These are phyloP conservation scores for Curvularia lunata DNA, from an alignment of 2,329 filamentous ascomycete species.

Conservation along the genomic window DNA sequence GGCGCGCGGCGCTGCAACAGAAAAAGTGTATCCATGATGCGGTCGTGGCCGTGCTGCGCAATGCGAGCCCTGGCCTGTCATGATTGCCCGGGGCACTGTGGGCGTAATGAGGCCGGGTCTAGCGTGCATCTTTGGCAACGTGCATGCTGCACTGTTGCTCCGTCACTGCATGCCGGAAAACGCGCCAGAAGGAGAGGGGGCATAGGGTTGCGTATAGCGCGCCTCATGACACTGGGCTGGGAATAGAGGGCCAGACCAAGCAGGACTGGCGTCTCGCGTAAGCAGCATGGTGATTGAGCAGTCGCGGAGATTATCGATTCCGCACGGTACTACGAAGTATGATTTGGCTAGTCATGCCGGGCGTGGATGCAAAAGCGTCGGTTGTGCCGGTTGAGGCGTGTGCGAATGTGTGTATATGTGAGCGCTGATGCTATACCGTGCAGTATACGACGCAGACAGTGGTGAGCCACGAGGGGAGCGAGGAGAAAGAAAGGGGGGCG, in stretches of 20 bases:
- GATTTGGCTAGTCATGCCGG: conserved; percentile 22
- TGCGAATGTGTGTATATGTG: conserved; percentile 4
- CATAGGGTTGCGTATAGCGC: conserved; percentile 5
- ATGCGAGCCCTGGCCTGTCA: conserved; percentile 16
- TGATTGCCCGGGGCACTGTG: background rate
- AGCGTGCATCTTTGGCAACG: background rate
- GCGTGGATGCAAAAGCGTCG: conserved; percentile 21
- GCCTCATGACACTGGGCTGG: conserved; percentile 20
- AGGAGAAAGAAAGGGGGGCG: background rate
- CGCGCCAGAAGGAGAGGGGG: conserved; percentile 19
- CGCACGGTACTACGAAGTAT: conserved; percentile 5
- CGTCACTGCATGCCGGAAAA: conserved; percentile 18
- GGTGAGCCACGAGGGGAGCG: background rate
- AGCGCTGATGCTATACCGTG: conserved; percentile 13
- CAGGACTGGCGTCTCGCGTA: conserved; percentile 28
- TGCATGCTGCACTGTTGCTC: conserved; percentile 8
- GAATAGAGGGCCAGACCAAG: conserved; percentile 16
- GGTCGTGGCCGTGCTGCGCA: conserved; percentile 21
- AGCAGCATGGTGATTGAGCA: conserved; percentile 22
- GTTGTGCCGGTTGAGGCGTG: conserved; percentile 16
- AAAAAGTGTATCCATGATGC: conserved; percentile 21
- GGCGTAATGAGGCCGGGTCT: conserved; percentile 8
- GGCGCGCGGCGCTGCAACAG: conserved; percentile 31
- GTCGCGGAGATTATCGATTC: conserved; percentile 26
- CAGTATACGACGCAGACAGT: background rate